Conservation (phyloP, 176 grass and related monocot genomes). For the Juncus effusus region DNA sequence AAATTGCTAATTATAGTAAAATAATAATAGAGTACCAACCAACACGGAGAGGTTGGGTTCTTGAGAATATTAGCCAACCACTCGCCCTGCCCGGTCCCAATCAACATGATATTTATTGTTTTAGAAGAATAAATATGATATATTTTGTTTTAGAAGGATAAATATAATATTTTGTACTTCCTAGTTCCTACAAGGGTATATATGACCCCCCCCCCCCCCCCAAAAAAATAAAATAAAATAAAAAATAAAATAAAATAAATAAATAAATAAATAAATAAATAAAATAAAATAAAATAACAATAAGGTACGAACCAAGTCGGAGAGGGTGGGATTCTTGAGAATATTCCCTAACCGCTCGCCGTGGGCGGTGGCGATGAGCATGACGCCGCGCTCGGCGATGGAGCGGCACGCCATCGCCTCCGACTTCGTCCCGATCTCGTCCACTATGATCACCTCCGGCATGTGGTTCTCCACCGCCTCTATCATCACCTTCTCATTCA, state of each 20-base stretch:
- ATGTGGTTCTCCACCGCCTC: constrained; percentile 99
- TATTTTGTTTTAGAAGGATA: no score
- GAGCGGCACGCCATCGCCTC: constrained; percentile 88
- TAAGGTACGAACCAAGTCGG: constrained; percentile 67
- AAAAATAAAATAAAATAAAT: not conserved
- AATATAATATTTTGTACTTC: no score
- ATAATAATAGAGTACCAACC: constrained; percentile 28
- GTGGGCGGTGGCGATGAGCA: constrained; percentile 98
- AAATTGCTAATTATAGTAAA: no score
- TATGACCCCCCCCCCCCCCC: no score
- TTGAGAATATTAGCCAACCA: constrained; percentile 81
- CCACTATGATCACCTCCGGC: constrained; percentile 95
- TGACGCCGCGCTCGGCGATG: constrained; percentile 93
- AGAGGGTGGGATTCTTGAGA: constrained; percentile 88
- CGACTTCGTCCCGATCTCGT: constrained; percentile 92
- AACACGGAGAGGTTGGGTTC: constrained; percentile 88
- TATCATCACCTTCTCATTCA: constrained; percentile 96
- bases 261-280: not conserved
- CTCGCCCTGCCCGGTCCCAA: constrained; percentile 96
- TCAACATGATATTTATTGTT: constrained; percentile 51
- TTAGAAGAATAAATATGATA: no score
- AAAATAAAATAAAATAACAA: constrained; percentile 13
- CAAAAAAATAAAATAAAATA: constrained; percentile 2
- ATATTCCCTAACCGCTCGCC: constrained; percentile 83
- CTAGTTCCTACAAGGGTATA: not conserved